Base-by-base conservation (phyloP, 345 rosid species). In the Pugionium dolabratum region DNA sequence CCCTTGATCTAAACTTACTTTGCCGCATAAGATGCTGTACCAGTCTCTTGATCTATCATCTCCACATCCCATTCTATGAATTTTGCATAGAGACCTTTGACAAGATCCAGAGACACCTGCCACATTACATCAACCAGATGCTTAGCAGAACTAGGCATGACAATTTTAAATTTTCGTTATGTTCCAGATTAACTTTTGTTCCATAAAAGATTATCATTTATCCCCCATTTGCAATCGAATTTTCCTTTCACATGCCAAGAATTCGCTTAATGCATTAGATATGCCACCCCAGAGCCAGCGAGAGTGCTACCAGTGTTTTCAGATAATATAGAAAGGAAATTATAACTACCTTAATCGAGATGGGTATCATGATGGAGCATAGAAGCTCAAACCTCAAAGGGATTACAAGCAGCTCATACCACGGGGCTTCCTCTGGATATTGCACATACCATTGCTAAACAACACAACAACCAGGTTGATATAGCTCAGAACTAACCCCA, bases 341-440 rank as follows among this genome's bases (percentile, higher is more conserved):
- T 6, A 61, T 26, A 53, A 31, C 26, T 82, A 84, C 99, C 95
- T 94, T 94, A 40, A 94, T 83, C 41, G 99, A 94, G 66, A 94
- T 94, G 43, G 99, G 99, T 77, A 94, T 94, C 97, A 94, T 94
- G 76, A 94, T 94, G 75, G 99, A 94, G 75, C 99, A 94, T 31
- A 94, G 87, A 62, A 94, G 96, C 83, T 94, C 97, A 76, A 94
- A 94, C 80, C 99, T 85, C 56, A 94, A 77, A 61, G 97, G 99
- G 64, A 94, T 94, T 70, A 94, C 82, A 81, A 94, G 72, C 39
- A 90, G 80, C 69, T 94, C 97, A 76, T 88, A 94, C 99, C 99
- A 94, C 32, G 95, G 99, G 58, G 89, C 93, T 73, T 90, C 90
- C 61, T 81, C 71, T 39, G 97, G 99, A 74, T 94, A 94, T 41